Evolutionary conservation across 768 basidiomycete genomes (phyloP), one percentile per base, ranked within the genome.

Genomic region (Suillus decipiens): DNA sequence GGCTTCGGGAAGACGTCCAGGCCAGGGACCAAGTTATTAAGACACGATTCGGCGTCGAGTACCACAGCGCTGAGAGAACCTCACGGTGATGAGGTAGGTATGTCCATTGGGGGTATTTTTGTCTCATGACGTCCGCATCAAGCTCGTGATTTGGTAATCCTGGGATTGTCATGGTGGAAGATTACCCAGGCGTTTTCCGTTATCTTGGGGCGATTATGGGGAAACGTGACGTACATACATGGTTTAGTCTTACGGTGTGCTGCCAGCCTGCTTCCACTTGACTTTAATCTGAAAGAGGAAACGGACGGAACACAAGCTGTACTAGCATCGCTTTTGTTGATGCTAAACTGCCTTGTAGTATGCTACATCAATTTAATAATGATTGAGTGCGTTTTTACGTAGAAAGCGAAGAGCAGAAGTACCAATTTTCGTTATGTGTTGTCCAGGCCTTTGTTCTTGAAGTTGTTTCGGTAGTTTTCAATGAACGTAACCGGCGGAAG

Each of bases 401-500:
- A 51, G 31, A 17, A 5, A 24, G 24, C 47, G 14, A 28, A 3
- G 22, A 28, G 24, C 1, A 14, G 9, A 31, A 51, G 50, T 8
- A 24, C 7, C 7, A 15, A 28, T 17, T 8, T 28, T 15, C 5
- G 48, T 50, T 53, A 33, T 53, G 19, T 28, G 28, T 28, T 28
- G 24, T 14, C 9, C 48, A 1, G 37, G 54, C 17, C 15, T 37
- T 57, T 57, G 56, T 57, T 41, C 55, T 57, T 28, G 0, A 14
- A 22, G 6, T 15, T 22, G 10, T 57, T 57, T 57, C 56, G 56
- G 56, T 17, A 28, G 15, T 22, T 28, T 19, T 39, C 17, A 19
- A 28, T 41, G 36, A 41, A 33, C 4, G 22, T 7, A 8, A 2
- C 37, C 60, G 47, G 63, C 61, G 53, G 60, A 62, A 64, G 51